Evolutionary conservation across 2,329 filamentous ascomycete genomes (phyloP), one percentile per base, ranked within the genome.

Genomic region (Apiospora marii): DNA sequence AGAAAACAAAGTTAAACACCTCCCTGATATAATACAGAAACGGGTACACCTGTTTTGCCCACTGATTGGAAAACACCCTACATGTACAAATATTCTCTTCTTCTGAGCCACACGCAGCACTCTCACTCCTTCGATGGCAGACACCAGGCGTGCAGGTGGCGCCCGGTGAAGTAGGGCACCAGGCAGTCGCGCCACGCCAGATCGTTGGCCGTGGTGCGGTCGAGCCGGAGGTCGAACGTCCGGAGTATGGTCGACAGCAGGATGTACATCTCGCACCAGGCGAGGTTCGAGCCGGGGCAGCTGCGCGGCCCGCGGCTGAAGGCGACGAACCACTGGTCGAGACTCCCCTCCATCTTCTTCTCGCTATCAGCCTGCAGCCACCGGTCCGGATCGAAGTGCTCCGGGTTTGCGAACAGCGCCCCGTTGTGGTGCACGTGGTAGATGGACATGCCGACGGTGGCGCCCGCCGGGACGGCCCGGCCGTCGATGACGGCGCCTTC

Each of bases 391-490:
- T 67, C 27, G 48, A 72, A 72, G 19, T 53, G 24, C 37, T 58
- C 64, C 30, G 70, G 70, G 48, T 53, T 67, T 13, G 64, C 64
- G 44, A 72, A 72, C 16, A 68, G 27, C 7, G 44, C 67, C 13
- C 5, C 70, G 34, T 67, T 53, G 30, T 44, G 49, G 49, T 72
- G 70, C 44, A 72, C 44, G 48, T 68, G 67, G 44, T 53, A 67
- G 49, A 68, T 67, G 44, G 70, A 72, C 67, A 69, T 72, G 46
- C 70, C 70, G n/a, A 72, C 70, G 13, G 67, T 68, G 67, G 67
- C 44, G 67, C 70, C 70, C 22, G 22, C 70, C 16, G 70, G 70
- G 8, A 69, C 70, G n/a, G 13, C 44, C 10, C 27, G 70, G 48
- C 44, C 64, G 24, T 13, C 70, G 27, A 72, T 72, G 13, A 61